These are phyloP conservation scores for Aspergillus ochraceoroseus DNA, from an alignment of 2,329 filamentous ascomycete species.

Conservation along the genomic window DNA sequence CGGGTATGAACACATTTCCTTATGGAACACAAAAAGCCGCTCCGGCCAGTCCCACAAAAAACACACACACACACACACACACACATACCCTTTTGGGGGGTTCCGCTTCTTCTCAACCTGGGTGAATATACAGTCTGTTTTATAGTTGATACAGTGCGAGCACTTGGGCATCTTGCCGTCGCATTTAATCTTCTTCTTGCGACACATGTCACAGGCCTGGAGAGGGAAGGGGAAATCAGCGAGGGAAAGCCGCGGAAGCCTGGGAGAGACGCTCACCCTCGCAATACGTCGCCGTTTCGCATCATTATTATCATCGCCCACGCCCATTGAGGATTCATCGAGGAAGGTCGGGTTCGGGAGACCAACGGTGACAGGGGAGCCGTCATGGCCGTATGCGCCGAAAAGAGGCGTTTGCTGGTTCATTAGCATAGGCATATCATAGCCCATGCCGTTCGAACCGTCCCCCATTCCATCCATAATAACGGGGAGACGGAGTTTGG, in stretches of 20 bases:
- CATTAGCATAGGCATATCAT: conserved; percentile 53
- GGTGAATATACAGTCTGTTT: conserved; percentile 95
- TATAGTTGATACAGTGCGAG: conserved; percentile 95
- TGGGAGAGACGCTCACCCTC: conserved; percentile 63
- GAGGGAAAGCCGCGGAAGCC: too few species aligned
- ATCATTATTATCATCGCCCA: conserved; percentile 61
- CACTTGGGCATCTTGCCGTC: conserved; percentile 93
- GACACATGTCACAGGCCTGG: conserved; percentile 91
- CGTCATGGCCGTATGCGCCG: conserved; percentile 57
- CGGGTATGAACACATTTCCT: conserved; percentile 42
- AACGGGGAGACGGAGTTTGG: conserved; percentile 2
- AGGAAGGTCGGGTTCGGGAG: conserved; percentile 39
- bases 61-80: too few species aligned
- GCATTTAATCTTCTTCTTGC: conserved; percentile 92
- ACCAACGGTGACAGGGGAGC: conserved; percentile 54
- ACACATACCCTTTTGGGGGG: conserved; percentile 82
- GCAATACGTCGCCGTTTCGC: conserved; percentile 86
- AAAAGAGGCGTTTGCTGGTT: conserved; percentile 65
- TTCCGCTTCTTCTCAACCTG: conserved; percentile 98
- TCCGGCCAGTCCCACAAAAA: too few species aligned
- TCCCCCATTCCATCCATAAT: conserved; percentile 38
- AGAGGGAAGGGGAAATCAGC: conserved; percentile 13
- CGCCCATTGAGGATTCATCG: conserved; percentile 43
- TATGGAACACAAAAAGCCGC: neutral
- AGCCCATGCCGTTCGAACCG: conserved; percentile 38